Conservation (phyloP, 257 asterid genomes). For the Euphrasia confusa region DNA sequence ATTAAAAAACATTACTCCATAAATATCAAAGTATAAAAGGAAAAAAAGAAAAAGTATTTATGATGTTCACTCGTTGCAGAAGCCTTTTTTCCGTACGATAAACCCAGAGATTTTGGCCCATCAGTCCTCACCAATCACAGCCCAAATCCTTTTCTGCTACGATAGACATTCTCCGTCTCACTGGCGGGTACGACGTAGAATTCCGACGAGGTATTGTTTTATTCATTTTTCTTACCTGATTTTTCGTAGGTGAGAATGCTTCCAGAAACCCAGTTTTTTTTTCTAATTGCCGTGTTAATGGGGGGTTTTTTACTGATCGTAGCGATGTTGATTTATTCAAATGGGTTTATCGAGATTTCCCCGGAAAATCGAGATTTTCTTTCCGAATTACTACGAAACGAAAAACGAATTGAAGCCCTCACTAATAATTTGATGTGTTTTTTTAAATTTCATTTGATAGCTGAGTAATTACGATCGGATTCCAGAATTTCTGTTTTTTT, state of each 20-base stretch:
- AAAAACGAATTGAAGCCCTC: slow-evolving; percentile 13
- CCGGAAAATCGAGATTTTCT: slow-evolving; percentile 24
- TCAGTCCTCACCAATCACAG: slow-evolving; percentile 5
- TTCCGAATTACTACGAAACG: not conserved
- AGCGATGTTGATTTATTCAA: slow-evolving; percentile 12
- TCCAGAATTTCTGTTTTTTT: not conserved
- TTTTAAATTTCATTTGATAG: no score
- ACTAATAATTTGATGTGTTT: not conserved
- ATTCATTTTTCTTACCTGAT: not conserved
- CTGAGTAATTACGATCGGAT: no score
- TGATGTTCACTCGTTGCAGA: slow-evolving; percentile 24
- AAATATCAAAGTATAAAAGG: no score
- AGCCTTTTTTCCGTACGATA: slow-evolving; percentile 1
- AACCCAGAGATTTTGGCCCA: slow-evolving; percentile 27
- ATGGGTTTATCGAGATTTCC: slow-evolving; percentile 15
- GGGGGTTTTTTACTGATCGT: slow-evolving; percentile 8
- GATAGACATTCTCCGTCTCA: slow-evolving; percentile 11
- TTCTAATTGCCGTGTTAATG: slow-evolving; percentile 14
- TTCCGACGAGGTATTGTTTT: slow-evolving; percentile 26
- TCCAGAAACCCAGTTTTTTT: slow-evolving; percentile 20
- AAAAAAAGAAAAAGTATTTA: slow-evolving; percentile 3
- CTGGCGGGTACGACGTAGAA: slow-evolving; percentile 20
- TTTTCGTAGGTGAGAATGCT: slow-evolving; percentile 17
- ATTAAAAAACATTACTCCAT: no score
- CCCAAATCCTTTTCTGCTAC: slow-evolving; percentile 10